A percentile compares a stretch with the other conserved stretches of the same genome.
phyloP scores from a whole-genome alignment of 2,329 filamentous ascomycete genomes.

The Cercospora zeae-maydis region DNA sequence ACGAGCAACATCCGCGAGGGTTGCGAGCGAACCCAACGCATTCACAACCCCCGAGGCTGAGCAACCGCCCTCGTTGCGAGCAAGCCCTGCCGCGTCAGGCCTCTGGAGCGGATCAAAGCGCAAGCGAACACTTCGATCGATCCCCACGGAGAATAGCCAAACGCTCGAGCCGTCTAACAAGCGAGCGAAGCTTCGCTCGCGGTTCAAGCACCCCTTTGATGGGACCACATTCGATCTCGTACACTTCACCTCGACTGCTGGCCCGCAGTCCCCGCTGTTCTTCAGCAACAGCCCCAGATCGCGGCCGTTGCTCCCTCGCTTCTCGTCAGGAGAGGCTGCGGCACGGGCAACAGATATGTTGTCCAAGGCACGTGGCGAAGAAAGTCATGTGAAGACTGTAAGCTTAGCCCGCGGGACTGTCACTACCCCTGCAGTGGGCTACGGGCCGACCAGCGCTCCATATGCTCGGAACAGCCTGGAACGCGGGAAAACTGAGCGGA shows the following conservation, averaged over 20 bases:
- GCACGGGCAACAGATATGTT: conserved; percentile 51
- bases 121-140: conserved; percentile 13
- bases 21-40: neutral
- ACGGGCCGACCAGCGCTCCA: conserved; percentile 25
- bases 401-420: conserved; percentile 49
- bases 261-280: conserved; percentile 51
- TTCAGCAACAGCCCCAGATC: conserved; percentile 47
- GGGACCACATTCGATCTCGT: conserved; percentile 37
- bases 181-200: conserved; percentile 22
- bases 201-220: conserved; percentile 23
- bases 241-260: conserved; percentile 11
- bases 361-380: conserved; percentile 49
- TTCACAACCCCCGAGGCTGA: conserved; percentile 9
- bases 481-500: conserved; percentile 28
- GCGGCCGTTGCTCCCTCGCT: conserved; percentile 51
- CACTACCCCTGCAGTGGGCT: conserved; percentile 24
- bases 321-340: conserved; percentile 56
- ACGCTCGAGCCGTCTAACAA: conserved; percentile 21
- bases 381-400: conserved; percentile 51
- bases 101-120: conserved; percentile 18
- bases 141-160: conserved; percentile 5
- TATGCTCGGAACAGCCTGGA: conserved; percentile 40
- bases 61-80: conserved; percentile 6
- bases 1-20: neutral
- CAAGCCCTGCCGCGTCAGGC: conserved; percentile 7